Evolutionary conservation across 2,329 filamentous ascomycete genomes (phyloP).

Genomic region (Botrytis squamosa): DNA sequence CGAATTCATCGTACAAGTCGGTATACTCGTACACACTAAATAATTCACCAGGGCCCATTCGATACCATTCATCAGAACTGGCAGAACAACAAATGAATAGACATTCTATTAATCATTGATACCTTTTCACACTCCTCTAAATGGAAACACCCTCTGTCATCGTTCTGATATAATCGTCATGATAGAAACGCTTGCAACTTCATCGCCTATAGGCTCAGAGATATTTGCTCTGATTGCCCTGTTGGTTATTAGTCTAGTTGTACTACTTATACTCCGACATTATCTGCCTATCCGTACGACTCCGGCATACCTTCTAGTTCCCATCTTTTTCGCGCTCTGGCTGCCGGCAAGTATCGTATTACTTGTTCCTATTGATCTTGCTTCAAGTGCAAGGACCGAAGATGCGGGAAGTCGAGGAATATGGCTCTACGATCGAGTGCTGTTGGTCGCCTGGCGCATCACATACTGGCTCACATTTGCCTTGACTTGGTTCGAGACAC

Average conservation of each 20-base stretch:
- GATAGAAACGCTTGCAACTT: constrained; percentile 43
- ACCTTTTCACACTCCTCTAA: neutral
- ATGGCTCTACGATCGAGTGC: constrained; percentile 76
- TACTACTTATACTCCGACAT: constrained; percentile 81
- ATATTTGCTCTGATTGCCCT: constrained; percentile 75
- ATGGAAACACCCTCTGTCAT: neutral
- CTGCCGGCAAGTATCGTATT: constrained; percentile 88
- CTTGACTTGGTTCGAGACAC: constrained; percentile 72
- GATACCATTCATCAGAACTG: neutral
- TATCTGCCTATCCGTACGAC: constrained; percentile 90
- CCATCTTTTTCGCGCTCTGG: constrained; percentile 94
- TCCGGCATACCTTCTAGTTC: constrained; percentile 83
- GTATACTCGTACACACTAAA: neutral
- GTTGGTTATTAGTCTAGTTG: constrained; percentile 69
- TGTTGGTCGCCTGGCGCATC: constrained; percentile 90
- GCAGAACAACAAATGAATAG: neutral
- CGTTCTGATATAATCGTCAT: constrained; percentile 24
- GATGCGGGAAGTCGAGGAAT: constrained; percentile 74
- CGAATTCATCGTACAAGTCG: neutral
- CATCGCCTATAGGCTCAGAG: constrained; percentile 72
- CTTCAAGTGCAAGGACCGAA: constrained; percentile 74
- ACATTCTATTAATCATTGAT: neutral
- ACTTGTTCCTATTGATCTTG: constrained; percentile 92
- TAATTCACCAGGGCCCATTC: neutral
- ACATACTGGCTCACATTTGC: constrained; percentile 97